These are phyloP conservation scores for Lotus japonicus DNA, from an alignment of 306 rosid species.

Conservation along the genomic window DNA sequence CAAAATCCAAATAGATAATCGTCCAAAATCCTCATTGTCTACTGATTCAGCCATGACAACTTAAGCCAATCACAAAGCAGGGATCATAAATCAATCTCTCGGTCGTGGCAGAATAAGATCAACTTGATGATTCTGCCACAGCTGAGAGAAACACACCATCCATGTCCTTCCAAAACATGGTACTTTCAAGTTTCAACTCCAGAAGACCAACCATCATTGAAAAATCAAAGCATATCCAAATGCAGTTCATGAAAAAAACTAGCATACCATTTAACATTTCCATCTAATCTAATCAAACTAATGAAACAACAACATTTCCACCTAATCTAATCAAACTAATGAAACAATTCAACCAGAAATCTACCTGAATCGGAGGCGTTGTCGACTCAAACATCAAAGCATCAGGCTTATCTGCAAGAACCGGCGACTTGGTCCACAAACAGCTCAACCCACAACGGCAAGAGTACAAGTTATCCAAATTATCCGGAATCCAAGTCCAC, in stretches of 20 bases:
- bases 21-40: neutral
- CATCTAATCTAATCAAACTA: slow-evolving; percentile 5
- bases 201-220: neutral
- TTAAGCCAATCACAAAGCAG: neutral
- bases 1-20: neutral
- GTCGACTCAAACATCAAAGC: slow-evolving; percentile 71
- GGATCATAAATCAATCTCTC: neutral
- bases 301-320: neutral
- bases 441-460: slow-evolving; percentile 85
- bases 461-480: slow-evolving; percentile 78
- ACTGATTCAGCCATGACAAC: neutral
- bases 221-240: slow-evolving; percentile 11
- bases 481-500: slow-evolving; percentile 98
- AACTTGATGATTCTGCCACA: neutral
- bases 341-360: neutral
- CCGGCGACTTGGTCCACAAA: slow-evolving; percentile 88
- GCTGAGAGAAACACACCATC: neutral
- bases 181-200: neutral
- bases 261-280: neutral
- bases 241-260: neutral
- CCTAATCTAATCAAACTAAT: neutral
- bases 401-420: slow-evolving; percentile 92
- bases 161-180: neutral
- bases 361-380: slow-evolving; percentile 75
- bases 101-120: neutral